Base-by-base conservation (phyloP, 768 basidiomycete species). In the Arthromyces matolae region DNA sequence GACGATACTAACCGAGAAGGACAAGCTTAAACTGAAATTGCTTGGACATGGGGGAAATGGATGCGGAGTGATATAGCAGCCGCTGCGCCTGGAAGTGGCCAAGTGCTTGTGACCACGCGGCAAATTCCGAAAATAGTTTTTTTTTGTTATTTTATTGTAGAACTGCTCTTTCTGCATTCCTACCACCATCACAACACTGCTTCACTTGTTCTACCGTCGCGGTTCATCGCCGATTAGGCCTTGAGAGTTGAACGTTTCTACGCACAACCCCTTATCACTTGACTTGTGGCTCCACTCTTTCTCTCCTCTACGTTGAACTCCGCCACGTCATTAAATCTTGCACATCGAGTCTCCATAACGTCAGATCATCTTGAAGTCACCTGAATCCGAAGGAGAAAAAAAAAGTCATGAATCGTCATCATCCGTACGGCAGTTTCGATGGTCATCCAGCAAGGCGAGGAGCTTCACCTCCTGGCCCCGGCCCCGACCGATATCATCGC, bases 21-120 rank as follows among this genome's bases (percentile, higher is more conserved):
- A 97, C 95, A 56, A 98, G 87, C 68, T 97, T 97, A 76, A 95
- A 96, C 69, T 92, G 90, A 57, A 79, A 89, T 71, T 93, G 90
- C 67, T 89, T 89, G 51, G 91, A 90, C 91, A 93, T 94, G 70
- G 70, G 69, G 56, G 65, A 63, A 54, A 57, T 52, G 55, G 58
- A 54, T 52, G 57, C 54, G 53, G 61, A 51, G 60, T 51, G 54
- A 61, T 56, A 20, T 31, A 8, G 55, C 56, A 57, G 49, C 61
- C 58, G 63, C 55, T 54, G 59, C 45, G 55, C 53, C 60, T 56
- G 52, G n/a, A 53, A 50, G 18, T 58, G 59, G 58, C 55, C 47
- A 57, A 52, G 47, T 45, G 55, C 58, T 47, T 60, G 60, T 58
- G 59, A 52, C 54, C 56, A 55, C 58, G 57, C 60, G 71, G 69